Percentiles rank a stretch among this genome's conserved stretches.
Conservation (phyloP, 2,329 filamentous ascomycete species). For the Penicillium sp. region DNA sequence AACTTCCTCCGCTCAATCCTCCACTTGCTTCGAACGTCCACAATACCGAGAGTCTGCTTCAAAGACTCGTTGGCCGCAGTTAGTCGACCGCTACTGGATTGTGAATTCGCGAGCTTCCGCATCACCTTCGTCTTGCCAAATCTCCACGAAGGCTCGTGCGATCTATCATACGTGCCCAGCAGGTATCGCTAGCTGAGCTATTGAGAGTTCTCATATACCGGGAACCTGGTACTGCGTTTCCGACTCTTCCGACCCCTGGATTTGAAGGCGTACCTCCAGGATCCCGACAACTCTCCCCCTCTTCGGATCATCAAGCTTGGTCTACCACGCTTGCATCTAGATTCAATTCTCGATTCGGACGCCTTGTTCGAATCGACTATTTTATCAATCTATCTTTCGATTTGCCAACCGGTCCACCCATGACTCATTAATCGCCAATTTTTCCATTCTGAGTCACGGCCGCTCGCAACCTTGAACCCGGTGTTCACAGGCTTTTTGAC, state of each 20-base stretch:
- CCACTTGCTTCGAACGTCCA: no score
- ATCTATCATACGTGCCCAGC: conserved; percentile 2
- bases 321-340: background rate
- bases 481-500: conserved; percentile 35
- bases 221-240: conserved; percentile 27
- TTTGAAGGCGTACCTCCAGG: conserved; percentile 25
- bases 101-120: no score
- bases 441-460: conserved; percentile 32
- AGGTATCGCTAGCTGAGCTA: background rate
- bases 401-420: conserved; percentile 19
- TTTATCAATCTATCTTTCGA: conserved; percentile 5
- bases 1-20: no score
- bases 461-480: conserved; percentile 32
- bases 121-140: no score
- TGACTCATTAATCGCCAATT: conserved; percentile 30
- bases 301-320: no score
- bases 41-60: no score
- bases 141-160: no score
- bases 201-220: conserved; percentile 9
- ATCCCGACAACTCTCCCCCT: conserved; percentile 11
- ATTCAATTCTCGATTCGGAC: conserved; percentile 1
- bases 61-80: no score
- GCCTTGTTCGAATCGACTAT: conserved; percentile 6
- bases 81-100: no score
- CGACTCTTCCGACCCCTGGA: conserved; percentile 20